Conservation (phyloP, 495 filamentous ascomycete genomes). For the Cudoniella acicularis region DNA sequence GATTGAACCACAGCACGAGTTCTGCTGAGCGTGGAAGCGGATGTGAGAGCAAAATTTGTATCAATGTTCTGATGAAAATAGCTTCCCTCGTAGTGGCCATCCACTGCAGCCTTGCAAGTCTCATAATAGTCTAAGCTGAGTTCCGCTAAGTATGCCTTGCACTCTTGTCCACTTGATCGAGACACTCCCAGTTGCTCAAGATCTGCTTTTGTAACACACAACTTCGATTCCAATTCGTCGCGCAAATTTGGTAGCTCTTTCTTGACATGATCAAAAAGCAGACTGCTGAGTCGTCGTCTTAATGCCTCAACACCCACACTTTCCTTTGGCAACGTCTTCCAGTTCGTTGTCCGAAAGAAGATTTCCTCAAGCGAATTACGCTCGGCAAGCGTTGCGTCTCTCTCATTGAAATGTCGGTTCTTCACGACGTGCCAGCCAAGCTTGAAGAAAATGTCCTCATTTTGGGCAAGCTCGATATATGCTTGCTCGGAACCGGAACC, state of each 20-base stretch:
- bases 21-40: conserved; percentile 16
- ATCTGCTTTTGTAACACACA: neutral
- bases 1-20: conserved; percentile 30
- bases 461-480: conserved; percentile 54
- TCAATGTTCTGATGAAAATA: conserved; percentile 21
- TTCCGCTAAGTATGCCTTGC: conserved; percentile 27
- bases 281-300: conserved; percentile 35
- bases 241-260: conserved; percentile 33
- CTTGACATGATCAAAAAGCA: conserved; percentile 39
- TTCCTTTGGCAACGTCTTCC: conserved; percentile 22
- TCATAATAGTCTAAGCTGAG: conserved; percentile 28
- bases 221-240: conserved; percentile 13
- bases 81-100: conserved; percentile 28
- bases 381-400: conserved; percentile 31
- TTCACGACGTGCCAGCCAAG: conserved; percentile 70
- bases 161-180: conserved; percentile 13
- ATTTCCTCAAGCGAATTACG: conserved; percentile 36
- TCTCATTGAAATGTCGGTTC: conserved; percentile 50
- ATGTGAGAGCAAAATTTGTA: conserved; percentile 8
- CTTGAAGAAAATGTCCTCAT: conserved; percentile 56
- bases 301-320: conserved; percentile 36
- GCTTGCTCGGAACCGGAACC: conserved; percentile 44
- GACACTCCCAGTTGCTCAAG: conserved; percentile 9
- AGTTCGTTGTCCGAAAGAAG: conserved; percentile 37
- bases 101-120: conserved; percentile 29